Conservation (phyloP, 2,329 filamentous ascomycete genomes). For the Penicillium sp. region DNA sequence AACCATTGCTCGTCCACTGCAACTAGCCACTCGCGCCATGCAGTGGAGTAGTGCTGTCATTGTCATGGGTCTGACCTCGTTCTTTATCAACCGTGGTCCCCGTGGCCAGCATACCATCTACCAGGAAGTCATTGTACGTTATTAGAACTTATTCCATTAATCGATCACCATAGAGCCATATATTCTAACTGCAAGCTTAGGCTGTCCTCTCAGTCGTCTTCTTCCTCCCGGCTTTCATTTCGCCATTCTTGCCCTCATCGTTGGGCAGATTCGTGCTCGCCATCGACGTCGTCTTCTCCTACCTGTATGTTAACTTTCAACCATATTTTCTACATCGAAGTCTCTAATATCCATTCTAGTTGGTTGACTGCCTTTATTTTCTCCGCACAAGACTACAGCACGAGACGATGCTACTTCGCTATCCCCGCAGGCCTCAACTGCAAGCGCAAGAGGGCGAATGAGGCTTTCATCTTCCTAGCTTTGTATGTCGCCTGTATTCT, state of each 20-base stretch:
- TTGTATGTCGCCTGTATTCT: conserved; percentile 38
- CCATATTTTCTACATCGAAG: background rate
- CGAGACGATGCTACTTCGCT: conserved; percentile 31
- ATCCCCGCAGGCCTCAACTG: conserved; percentile 38
- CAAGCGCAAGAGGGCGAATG: conserved; percentile 41
- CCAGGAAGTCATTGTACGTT: conserved; percentile 27
- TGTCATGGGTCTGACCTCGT: conserved; percentile 26
- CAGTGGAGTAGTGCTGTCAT: conserved; percentile 28
- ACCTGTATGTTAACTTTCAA: conserved; percentile 37
- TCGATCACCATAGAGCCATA: background rate
- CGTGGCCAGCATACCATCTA: conserved; percentile 24
- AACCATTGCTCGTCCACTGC: conserved; percentile 31
- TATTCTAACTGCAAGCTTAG: conserved; percentile 17
- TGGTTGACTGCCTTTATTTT: conserved; percentile 53
- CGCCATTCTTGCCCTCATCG: conserved; percentile 39
- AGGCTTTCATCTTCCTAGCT: conserved; percentile 48
- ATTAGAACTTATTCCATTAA: background rate
- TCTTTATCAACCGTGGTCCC: conserved; percentile 21
- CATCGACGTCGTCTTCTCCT: conserved; percentile 49
- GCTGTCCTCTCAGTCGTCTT: conserved; percentile 42
- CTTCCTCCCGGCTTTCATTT: conserved; percentile 46
- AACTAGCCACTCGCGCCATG: conserved; percentile 26
- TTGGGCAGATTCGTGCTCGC: conserved; percentile 40
- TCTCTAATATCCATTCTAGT: conserved; percentile 22
- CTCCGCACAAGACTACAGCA: conserved; percentile 47